Base-by-base conservation (phyloP, 1,284 basidiomycete genomes). In the Cryptococcus depauperatus region DNA sequence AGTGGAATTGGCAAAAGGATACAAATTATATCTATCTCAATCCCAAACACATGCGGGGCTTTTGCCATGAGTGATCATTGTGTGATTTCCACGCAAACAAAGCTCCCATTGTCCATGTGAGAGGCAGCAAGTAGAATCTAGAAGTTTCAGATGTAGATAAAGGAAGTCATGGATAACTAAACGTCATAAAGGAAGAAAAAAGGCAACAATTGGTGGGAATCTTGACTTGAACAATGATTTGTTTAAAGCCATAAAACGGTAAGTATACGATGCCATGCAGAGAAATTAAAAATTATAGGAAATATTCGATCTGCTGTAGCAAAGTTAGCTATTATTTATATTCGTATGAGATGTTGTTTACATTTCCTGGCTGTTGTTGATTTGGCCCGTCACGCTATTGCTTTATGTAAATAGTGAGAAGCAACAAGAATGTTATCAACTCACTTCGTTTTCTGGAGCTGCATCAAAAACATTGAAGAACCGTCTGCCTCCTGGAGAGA, bases 381-480 rank as follows among this genome's bases (percentile, higher is more conserved):
- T 55, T 62, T 14, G 69, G 69, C 23, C 69, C 69, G 48, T 71
- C 69, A 22, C 68, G 57, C 60, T 66, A 42, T 34, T 7, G 8
- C 7, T 16, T 7, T 27, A n/a, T 18, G 27, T 44, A 37, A 54
- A 52, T 28, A 35, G 21, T 30, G 9, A 19, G 23, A 18, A 28
- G n/a, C 23, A 16, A 18, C 21, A 43, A 14, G 21, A 6, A 8
- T 38, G 4, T 26, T 19, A 0, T 4, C 3, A 6, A 55, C 64
- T 35, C 25, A 62, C 55, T 59, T 70, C 93, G 67, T 99, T 99
- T 70, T 99, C 95, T 8, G 95, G 95, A 4, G 95, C 95, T 3
- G 95, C 95, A 58, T 95, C 89, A 64, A 98, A 73, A 2, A 97
- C 95, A 59, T 98, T 98, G 70, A 98, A 98, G 72, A 86, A 91